Percentiles rank a stretch among this genome's conserved stretches.
Evolutionary conservation across 768 basidiomycete species (phyloP).

Genomic region (Leccinum incarnatum): DNA sequence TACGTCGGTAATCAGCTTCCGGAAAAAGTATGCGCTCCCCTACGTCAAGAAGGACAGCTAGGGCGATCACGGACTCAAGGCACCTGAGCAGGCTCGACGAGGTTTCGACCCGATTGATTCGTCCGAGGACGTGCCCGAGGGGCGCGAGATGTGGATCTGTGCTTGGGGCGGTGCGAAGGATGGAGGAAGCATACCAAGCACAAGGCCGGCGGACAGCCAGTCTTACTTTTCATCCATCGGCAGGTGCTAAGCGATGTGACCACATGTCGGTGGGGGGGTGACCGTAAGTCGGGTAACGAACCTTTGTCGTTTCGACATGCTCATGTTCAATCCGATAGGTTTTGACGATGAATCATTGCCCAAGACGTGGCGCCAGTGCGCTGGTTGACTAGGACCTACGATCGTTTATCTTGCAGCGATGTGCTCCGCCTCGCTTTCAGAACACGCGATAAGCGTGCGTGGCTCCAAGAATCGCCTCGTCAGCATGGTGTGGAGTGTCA

Average conservation of each 20-base stretch:
- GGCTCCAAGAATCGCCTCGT: no score
- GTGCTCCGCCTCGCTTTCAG: no score
- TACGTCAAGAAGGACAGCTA: constrained; percentile 60
- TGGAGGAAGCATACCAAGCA: constrained; percentile 30
- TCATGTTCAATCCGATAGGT: constrained; percentile 39
- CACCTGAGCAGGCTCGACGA: constrained; percentile 46
- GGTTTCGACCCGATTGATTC: constrained; percentile 32
- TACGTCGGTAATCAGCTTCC: constrained; percentile 46
- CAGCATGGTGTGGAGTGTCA: no score
- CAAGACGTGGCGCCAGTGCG: no score
- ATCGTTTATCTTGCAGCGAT: no score
- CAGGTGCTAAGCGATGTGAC: constrained; percentile 47
- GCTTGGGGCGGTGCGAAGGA: constrained; percentile 34
- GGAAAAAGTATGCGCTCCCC: constrained; percentile 73
- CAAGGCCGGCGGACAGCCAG: constrained; percentile 33
- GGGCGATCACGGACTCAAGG: constrained; percentile 68
- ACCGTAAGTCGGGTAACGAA: constrained; percentile 34
- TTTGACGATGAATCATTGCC: constrained; percentile 59
- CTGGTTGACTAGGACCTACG: no score
- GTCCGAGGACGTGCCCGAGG: constrained; percentile 34
- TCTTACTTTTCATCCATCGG: constrained; percentile 58
- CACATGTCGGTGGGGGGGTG: constrained; percentile 34
- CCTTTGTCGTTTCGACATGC: not conserved
- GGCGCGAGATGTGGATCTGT: constrained; percentile 64
- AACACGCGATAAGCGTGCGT: no score